Conservation (phyloP, 2,329 filamentous ascomycete species). For the Clonostachys chloroleuca region DNA sequence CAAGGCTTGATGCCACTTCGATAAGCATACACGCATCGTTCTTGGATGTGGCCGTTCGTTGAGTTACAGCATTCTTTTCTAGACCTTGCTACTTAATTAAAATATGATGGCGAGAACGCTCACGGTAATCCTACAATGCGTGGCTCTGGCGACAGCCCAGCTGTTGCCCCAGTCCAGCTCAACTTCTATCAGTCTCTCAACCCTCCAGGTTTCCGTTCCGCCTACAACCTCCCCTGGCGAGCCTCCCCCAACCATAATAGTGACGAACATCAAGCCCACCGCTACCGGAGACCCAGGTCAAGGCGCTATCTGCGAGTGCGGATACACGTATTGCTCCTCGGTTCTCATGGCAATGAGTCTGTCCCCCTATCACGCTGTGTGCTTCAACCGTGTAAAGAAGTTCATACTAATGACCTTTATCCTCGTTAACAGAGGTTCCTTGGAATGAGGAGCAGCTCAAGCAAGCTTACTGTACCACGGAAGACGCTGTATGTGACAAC, state of each 20-base stretch:
- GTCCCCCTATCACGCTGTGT: slow-evolving; percentile 1
- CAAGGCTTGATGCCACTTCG: too few relatives aligned
- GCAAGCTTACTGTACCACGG: slow-evolving; percentile 28
- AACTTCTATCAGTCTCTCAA: slow-evolving; percentile 1
- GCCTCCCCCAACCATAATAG: slow-evolving; percentile 2
- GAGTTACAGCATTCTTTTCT: too few relatives aligned
- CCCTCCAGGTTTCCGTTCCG: slow-evolving; percentile 5
- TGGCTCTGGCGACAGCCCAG: too few relatives aligned
- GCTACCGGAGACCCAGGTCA: slow-evolving; percentile 10
- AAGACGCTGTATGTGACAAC: slow-evolving; percentile 22
- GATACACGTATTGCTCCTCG: slow-evolving; percentile 33
- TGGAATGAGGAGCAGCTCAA: slow-evolving; percentile 24
- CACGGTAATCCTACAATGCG: too few relatives aligned
- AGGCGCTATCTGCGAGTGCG: slow-evolving; percentile 30
- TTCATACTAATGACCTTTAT: background rate
- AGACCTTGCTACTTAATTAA: too few relatives aligned
- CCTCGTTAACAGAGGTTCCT: slow-evolving; percentile 15
- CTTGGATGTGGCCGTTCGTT: too few relatives aligned
- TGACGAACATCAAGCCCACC: slow-evolving; percentile 7
- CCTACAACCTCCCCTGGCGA: slow-evolving; percentile 10
- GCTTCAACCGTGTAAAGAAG: background rate
- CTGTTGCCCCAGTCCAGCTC: too few relatives aligned
- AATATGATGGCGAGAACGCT: too few relatives aligned
- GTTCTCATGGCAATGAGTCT: slow-evolving; percentile 29
- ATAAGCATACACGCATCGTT: too few relatives aligned